Evolutionary conservation across 2,329 filamentous ascomycete genomes (phyloP), one percentile per base, ranked within the genome.

Genomic region (Botrytis cinerea): DNA sequence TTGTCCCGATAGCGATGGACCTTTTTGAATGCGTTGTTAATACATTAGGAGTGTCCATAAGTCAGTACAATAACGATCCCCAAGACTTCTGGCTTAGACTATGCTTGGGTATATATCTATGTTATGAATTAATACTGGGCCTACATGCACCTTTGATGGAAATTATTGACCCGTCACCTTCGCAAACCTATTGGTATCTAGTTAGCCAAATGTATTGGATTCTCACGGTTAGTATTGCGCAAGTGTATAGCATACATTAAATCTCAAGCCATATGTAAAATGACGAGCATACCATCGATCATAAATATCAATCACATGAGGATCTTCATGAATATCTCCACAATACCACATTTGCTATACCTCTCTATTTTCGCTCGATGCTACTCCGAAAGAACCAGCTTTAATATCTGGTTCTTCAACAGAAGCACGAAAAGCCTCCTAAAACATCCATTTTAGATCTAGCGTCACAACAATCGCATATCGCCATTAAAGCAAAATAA

Each of bases 1-100:
- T 57, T 75, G 74, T 63, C 72, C 68, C 20, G 25, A 51, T 40
- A 54, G 38, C 20, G 64, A 67, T 20, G 64, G 64, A 0, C 64
- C 64, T 22, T 54, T 54, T 28, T 54, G 28, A 54, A 12, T 40
- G 43, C 12, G 48, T 3, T 38, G 12, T 35, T 22, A 18, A 16
- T 46, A 46, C 10, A 32, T 51, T 22, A 35, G 28, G 16, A 14
- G 7, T 67, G 16, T 6, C 4, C 22, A 48, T 66, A 38, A n/a
- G 18, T 4, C 16, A 28, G 16, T 25, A 40, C n/a, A 51, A 67
- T 54, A 1, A 12, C 28, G 28, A 28, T 22, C 4, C 16, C 9
- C 9, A 28, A 35, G 38, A 14, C 5, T 20, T 40, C 40, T 22
- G 4, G 10, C 20, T 3, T 25, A 51, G 45, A 25, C 46, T 67